Percentiles rank a stretch among this genome's conserved stretches.
Evolutionary conservation across 495 filamentous ascomycete genomes (phyloP).

Genomic region (Annulohypoxylon stygium): DNA sequence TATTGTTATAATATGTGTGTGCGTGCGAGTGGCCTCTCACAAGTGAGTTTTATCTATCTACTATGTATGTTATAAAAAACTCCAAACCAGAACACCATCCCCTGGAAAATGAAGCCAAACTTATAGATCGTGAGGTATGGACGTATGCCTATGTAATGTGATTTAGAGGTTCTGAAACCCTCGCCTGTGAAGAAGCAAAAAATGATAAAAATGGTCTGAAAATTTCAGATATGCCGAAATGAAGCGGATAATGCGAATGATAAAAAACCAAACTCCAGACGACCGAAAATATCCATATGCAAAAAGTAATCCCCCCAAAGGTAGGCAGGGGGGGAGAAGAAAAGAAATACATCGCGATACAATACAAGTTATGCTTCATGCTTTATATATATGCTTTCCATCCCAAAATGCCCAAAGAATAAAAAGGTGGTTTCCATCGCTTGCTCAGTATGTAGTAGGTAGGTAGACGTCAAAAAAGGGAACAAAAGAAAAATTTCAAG

Average conservation of each 20-base stretch:
- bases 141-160: background rate
- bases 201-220: background rate
- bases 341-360: slow-evolving; percentile 13
- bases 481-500: slow-evolving; percentile 4
- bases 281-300: slow-evolving; percentile 3
- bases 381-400: slow-evolving; percentile 2
- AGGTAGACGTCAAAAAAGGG: background rate
- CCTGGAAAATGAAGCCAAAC: background rate
- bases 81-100: slow-evolving; percentile 4
- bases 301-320: background rate
- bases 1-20: background rate
- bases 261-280: slow-evolving; percentile 2
- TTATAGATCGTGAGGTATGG: background rate
- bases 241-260: background rate
- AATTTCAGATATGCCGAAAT: background rate
- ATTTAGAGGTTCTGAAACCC: slow-evolving; percentile 9
- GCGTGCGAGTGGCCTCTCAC: background rate
- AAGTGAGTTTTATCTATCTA: slow-evolving; percentile 4
- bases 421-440: background rate
- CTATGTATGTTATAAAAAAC: too few relatives aligned
- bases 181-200: background rate
- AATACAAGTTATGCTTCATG: slow-evolving; percentile 8
- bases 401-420: background rate
- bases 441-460: background rate
- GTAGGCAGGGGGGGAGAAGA: background rate